phyloP scores from a whole-genome alignment of 2,329 filamentous ascomycete species.

The Penicillium capsulatum region DNA sequence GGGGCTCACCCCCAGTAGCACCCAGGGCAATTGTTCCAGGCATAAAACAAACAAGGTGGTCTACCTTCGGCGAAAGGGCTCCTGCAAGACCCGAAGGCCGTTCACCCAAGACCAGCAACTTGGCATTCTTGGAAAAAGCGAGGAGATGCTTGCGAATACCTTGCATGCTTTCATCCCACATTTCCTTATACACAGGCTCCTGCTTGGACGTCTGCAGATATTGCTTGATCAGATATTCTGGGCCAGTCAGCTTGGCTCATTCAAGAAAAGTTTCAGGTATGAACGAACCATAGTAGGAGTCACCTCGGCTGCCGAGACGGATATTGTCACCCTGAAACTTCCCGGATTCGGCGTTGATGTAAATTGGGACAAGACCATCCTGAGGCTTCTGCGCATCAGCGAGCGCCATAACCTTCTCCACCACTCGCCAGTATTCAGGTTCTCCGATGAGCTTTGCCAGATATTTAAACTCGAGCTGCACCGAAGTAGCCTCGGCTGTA shows the following conservation, averaged over 20 bases:
- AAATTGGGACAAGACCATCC: constrained; percentile 88
- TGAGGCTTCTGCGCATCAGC: constrained; percentile 75
- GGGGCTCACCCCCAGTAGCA: constrained; percentile 71
- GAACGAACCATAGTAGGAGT: constrained; percentile 76
- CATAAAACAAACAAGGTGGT: constrained; percentile 96
- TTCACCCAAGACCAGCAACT: constrained; percentile 87
- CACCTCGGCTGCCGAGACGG: constrained; percentile 84
- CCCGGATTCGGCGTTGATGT: constrained; percentile 73
- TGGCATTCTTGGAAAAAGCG: constrained; percentile 75
- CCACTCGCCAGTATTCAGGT: constrained; percentile 84
- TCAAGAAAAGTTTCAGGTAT: neutral
- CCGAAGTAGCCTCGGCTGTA: constrained; percentile 83
- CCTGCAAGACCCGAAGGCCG: constrained; percentile 67
- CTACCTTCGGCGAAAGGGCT: constrained; percentile 81
- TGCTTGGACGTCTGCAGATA: constrained; percentile 88
- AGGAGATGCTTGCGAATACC: constrained; percentile 90
- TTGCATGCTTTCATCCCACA: constrained; percentile 83
- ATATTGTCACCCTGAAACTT: constrained; percentile 80
- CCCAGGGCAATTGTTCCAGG: constrained; percentile 90
- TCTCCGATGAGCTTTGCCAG: constrained; percentile 92
- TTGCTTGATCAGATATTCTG: constrained; percentile 96
- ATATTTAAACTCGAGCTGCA: constrained; percentile 97
- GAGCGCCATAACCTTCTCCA: constrained; percentile 82
- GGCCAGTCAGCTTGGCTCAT: neutral
- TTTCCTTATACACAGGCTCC: constrained; percentile 79